phyloP scores from a whole-genome alignment of 2,329 filamentous ascomycete genomes.

The Xylariaceae sp. region DNA sequence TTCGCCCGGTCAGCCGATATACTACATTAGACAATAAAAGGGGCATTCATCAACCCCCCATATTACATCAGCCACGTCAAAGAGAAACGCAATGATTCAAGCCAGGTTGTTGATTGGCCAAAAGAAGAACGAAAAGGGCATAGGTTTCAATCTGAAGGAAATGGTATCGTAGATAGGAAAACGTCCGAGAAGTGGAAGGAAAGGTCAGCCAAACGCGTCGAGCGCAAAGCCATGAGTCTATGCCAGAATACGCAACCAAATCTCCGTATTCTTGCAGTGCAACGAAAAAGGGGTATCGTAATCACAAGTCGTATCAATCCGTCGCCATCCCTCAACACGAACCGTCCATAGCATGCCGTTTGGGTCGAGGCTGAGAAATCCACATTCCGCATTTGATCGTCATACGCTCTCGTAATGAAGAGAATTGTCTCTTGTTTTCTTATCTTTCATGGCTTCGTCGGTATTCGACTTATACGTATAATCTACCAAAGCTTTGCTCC shows the following conservation, averaged over 20 bases:
- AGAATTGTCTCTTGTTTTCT: not conserved
- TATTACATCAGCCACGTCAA: slow-evolving; percentile 11
- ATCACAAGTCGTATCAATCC: slow-evolving; percentile 26
- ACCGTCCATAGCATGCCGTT: slow-evolving; percentile 13
- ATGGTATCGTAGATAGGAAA: not conserved
- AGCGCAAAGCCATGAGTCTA: slow-evolving; percentile 16
- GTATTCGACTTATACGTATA: slow-evolving; percentile 15
- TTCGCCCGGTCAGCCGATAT: slow-evolving; percentile 11
- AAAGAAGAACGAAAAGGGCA: not conserved
- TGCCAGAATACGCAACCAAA: slow-evolving; percentile 13
- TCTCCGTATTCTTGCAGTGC: slow-evolving; percentile 20
- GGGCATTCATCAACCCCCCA: not conserved
- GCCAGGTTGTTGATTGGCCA: not conserved
- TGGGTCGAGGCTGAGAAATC: slow-evolving; percentile 5
- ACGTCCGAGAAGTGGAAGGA: not conserved
- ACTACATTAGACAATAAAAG: slow-evolving; percentile 20
- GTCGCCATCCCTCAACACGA: slow-evolving; percentile 11
- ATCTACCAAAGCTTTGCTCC: not conserved
- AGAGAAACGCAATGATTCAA: not conserved
- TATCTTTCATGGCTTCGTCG: not conserved
- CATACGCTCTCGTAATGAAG: slow-evolving; percentile 20
- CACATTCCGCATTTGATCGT: slow-evolving; percentile 21
- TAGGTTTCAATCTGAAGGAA: not conserved
- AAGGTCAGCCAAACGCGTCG: not conserved
- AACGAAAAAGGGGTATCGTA: slow-evolving; percentile 25